Evolutionary conservation across 106 monocot species (phyloP), one percentile per base, ranked within the genome.

Genomic region (Phalaenopsis aphrodite): DNA sequence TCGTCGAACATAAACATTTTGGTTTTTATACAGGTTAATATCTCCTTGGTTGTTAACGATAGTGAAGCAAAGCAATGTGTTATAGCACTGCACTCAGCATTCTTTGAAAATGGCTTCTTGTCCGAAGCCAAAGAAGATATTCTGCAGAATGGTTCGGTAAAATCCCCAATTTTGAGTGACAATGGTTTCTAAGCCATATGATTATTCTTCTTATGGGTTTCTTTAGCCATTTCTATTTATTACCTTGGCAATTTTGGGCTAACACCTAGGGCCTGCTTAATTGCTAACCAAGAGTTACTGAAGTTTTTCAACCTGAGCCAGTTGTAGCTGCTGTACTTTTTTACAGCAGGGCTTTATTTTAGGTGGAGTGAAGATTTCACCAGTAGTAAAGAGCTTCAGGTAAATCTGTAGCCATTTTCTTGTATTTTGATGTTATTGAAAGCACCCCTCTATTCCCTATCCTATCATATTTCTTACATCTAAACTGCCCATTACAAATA

Each of bases 11-110:
- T 76, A 49, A 23, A 17, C 30, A 3, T 5, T 21, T 47, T 24
- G 7, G 30, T 52, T 14, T 49, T 76, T 18, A 48, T 42, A 24
- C 23, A 96, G 96, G 96, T 97, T 19, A 97, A 97, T 76, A 97
- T 97, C 45, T 97, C 96, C 7, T 82, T 97, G 83, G 85, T 97
- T 14, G 96, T 97, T 74, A 79, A 92, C 83, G 96, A 97, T 78
- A 87, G 85, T 37, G 90, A 98, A 80, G 94, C 98, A 17, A 91
- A 91, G 82, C 85, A 89, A 55, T 90, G 91, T n/a, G 84, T 96
- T 3, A 79, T 78, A 84, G 93, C 91, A 49, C 85, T 96, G 43
- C 96, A 96, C 76, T 85, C 84, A 1, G 90, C 93, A 0, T 96
- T 96, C 80, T 96, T 96, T 69, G 91, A 93, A 79, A 80, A 76